Evolutionary conservation across 1,139 yeast species (phyloP), one percentile per base, ranked within the genome.

Genomic region (Lodderomyces metapsilosis): DNA sequence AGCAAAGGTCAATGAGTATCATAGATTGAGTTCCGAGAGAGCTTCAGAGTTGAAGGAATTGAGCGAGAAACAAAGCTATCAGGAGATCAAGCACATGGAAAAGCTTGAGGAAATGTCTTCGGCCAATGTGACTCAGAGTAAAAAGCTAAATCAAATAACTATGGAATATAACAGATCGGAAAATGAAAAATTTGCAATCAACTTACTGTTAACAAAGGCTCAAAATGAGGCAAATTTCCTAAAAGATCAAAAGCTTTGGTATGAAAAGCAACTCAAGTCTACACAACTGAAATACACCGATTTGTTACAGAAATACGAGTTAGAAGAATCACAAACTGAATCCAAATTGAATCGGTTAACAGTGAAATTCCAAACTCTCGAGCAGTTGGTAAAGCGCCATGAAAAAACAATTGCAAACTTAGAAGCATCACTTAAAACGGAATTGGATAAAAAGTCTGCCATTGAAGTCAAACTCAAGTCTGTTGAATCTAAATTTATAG

Each of bases 81-180:
- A 35, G 25, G 50, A 45, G 34, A 34, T 45, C 10, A 34, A 39
- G 5, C 40, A 34, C 30, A 40, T 41, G 16, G 43, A 43, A 38
- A 43, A 82, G 38, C 60, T 81, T n/a, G 76, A 74, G 35, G 60
- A 63, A 17, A 58, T 82, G 25, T 72, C 80, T 22, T 62, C 66
- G 13, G 65, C 74, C 5, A 78, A 76, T 46, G 74, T 80, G 21
- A 78, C 76, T 7, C 68, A 67, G 40, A 67, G 63, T 34, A 67
- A 73, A 22, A 62, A 59, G 46, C 50, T 71, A 15, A 68, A 66
- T 47, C 65, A 67, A 44, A 45, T 72, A 33, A 62, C 67, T 7
- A 63, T 63, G 43, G 70, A 71, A 37, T 47, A 70, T 18, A 70
- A 69, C 48, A 67, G 63, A 16, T 46, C 57, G 9, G 58, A 64